Base-by-base conservation (phyloP, 306 rosid genomes). In the Luffa acutangula region DNA sequence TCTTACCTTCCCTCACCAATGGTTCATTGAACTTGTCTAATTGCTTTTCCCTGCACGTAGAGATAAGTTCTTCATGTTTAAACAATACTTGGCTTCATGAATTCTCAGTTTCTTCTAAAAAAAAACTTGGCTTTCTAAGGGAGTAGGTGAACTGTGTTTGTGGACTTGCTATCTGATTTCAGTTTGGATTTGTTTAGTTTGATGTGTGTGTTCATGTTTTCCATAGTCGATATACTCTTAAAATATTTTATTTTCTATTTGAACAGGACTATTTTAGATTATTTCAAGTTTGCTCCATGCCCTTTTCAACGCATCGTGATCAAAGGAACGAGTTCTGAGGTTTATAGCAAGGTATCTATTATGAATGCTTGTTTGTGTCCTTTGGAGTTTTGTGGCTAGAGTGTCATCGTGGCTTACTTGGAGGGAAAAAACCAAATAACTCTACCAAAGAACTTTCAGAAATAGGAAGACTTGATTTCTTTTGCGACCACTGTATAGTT, bases 281-380 rank as follows among this genome's bases (percentile, higher is more conserved):
- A 93, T 84, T 93, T 93, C 79, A 65, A 87, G 48, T 90, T 88
- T 79, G 92, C 97, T 81, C 97, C 95, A 41, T 81, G 97, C 80
- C 97, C 98, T 12, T 94, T 92, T 85, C 87, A 85, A 81, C 92
- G 97, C 53, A 58, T 91, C 86, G 70, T 81, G 76, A 59, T 18
- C 57, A 79, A 85, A 57, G 82, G 81, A 59, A 65, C 78, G 73
- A 8, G 43, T 71, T 77, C 83, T 21, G 62, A 83, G 73, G 71
- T 74, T 42, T 56, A 67, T 77, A 62, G 51, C 36, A 81, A 31
- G 97, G 94, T 94, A 70, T 56, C 89, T 85, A 11, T n/a, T 11
- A 7, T 77, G 25, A 77, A 9, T 17, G 4, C n/a, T 1, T 7
- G 52, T 31, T 12, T 70, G 37, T 43, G 33, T 41, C 53, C 34